Base-by-base conservation (phyloP, 441 rosid species). In the Rhodomyrtus psidioides region DNA sequence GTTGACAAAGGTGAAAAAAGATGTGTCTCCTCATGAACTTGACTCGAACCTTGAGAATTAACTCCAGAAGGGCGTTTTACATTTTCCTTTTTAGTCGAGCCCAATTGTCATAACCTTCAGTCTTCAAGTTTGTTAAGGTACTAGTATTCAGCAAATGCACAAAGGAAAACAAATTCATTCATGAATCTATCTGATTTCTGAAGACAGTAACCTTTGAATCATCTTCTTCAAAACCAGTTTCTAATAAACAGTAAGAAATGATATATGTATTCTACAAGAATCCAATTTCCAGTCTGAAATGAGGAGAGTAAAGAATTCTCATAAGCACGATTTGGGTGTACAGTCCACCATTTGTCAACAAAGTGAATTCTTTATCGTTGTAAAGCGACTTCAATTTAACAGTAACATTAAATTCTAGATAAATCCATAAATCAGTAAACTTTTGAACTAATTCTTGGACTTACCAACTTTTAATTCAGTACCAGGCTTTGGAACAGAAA, bases 401-500 rank as follows among this genome's bases (percentile, higher is more conserved):
- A 39, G n/a, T 42, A 70, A 21, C 79, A 19, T 70, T 70, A 70
- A 70, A 70, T 70, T 34, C n/a, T 39, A 70, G 49, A 70, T 34
- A 70, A 70, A 19, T 34, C 76, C 49, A 70, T 10, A 70, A 39
- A 19, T 10, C 49, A 70, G 79, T 39, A 70, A 70, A 39, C 49
- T 39, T 70, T 34, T 65, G 49, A 34, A 65, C 75, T 30, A 30
- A 34, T 65, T 62, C 49, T 39, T 21, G 79, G 87, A 90, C 93
- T 86, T 55, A 95, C 99, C 98, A 87, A 95, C 91, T 89, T 88
- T 93, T 87, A 96, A 51, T 89, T 97, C 96, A 26, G 93, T 89
- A 88, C 98, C 98, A 26, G 97, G 94, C 91, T 92, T 97, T 79
- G 97, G 98, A 93, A 93, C 92, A 86, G 92, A 91, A 88, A 82